These are phyloP conservation scores for Leccinum pellstonianum DNA, from an alignment of 768 basidiomycete genomes.

Conservation along the genomic window DNA sequence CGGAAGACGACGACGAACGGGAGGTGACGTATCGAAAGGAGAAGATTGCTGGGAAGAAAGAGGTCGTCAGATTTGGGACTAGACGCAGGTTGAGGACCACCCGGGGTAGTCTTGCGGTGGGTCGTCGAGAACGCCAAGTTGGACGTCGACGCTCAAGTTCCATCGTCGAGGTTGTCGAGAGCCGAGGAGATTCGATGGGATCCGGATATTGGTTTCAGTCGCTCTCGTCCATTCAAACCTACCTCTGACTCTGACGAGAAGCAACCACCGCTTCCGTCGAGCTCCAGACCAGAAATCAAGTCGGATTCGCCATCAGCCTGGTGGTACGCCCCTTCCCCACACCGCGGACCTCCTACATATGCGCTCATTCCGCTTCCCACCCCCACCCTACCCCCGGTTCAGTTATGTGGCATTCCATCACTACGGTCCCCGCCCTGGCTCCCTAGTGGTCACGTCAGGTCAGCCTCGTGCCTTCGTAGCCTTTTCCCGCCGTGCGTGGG, in stretches of 20 bases:
- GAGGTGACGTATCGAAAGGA: too few relatives aligned
- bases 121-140: not conserved
- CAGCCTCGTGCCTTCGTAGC: conserved; percentile 6
- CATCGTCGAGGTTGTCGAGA: not conserved
- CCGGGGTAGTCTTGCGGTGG: conserved; percentile 14
- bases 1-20: too few relatives aligned
- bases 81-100: conserved; percentile 5
- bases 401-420: conserved; percentile 7
- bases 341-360: conserved; percentile 9
- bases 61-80: too few relatives aligned
- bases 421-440: conserved; percentile 18
- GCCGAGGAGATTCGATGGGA: conserved; percentile 14
- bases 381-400: conserved; percentile 7
- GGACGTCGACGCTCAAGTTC: not conserved
- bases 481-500: not conserved
- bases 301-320: conserved; percentile 12
- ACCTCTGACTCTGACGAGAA: conserved; percentile 2
- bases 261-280: not conserved
- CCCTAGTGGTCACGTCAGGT: conserved; percentile 7
- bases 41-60: too few relatives aligned
- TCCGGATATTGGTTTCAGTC: conserved; percentile 10
- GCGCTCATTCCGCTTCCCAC: conserved; percentile 13
- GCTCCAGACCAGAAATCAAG: conserved; percentile 1
- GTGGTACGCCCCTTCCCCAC: conserved; percentile 9
- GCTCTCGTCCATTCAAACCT: not conserved